A percentile compares a stretch with the other conserved stretches of the same genome.
Evolutionary conservation across 2,329 filamentous ascomycete species (phyloP).

Genomic region (Fusarium sp.): DNA sequence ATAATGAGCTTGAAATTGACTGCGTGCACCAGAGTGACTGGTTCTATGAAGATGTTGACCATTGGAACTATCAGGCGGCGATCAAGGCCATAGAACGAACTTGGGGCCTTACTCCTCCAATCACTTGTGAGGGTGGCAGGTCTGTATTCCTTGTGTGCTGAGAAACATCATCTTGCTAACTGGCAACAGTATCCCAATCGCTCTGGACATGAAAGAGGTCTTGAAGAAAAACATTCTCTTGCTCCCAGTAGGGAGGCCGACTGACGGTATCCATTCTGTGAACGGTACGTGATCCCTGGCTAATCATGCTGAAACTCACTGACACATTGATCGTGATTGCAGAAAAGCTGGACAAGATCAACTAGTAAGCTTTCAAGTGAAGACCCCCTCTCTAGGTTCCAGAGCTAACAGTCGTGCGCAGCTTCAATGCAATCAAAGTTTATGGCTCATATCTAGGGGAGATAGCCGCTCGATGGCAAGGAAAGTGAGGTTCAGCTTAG

Average conservation of each 20-base stretch:
- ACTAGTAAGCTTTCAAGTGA: not conserved
- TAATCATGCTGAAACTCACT: not conserved
- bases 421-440: not conserved
- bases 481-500: not conserved
- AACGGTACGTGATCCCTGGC: not conserved
- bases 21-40: not conserved
- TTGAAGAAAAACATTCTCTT: not conserved
- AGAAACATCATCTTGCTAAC: not conserved
- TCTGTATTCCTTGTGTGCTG: not conserved
- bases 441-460: not conserved
- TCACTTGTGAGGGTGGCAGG: not conserved
- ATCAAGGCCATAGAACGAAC: not conserved
- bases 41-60: not conserved
- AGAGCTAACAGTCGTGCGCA: not conserved
- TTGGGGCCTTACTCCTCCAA: not conserved
- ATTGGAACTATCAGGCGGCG: not conserved
- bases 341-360: not conserved
- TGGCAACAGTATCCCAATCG: not conserved
- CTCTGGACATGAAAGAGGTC: not conserved
- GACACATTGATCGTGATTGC: not conserved
- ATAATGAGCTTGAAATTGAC: not conserved
- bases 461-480: not conserved
- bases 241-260: not conserved
- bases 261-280: not conserved
- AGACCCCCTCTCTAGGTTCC: rapidly evolving